Conservation (phyloP, 768 basidiomycete species). For the Termitomyces sp. region DNA sequence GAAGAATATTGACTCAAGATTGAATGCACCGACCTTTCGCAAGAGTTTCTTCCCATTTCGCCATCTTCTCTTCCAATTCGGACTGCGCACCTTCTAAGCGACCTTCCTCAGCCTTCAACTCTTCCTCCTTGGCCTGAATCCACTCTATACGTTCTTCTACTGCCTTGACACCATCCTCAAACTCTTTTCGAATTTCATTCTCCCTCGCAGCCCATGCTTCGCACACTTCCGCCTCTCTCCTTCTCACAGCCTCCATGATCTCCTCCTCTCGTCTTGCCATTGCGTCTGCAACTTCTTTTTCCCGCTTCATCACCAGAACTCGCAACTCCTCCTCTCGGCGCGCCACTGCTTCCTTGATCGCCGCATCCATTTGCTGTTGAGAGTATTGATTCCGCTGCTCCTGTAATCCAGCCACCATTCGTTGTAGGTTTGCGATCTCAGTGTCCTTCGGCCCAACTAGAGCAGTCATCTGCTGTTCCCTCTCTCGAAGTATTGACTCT, state of each 20-base stretch:
- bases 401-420: slow-evolving; percentile 37
- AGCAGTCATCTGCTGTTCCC: slow-evolving; percentile 44
- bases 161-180: slow-evolving; percentile 38
- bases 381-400: slow-evolving; percentile 20
- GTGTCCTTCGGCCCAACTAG: slow-evolving; percentile 51
- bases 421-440: slow-evolving; percentile 48
- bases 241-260: slow-evolving; percentile 61
- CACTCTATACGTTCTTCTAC: slow-evolving; percentile 46
- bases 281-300: slow-evolving; percentile 62
- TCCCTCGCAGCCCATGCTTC: slow-evolving; percentile 55
- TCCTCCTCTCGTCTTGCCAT: slow-evolving; percentile 67
- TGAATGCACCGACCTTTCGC: slow-evolving; percentile 18
- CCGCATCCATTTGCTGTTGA: slow-evolving; percentile 35
- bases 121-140: slow-evolving; percentile 45
- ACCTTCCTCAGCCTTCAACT: slow-evolving; percentile 45
- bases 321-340: slow-evolving; percentile 68
- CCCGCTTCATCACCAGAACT: slow-evolving; percentile 55
- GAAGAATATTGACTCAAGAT: neutral
- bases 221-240: slow-evolving; percentile 57
- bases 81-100: slow-evolving; percentile 38
- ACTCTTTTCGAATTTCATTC: slow-evolving; percentile 43
- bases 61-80: slow-evolving; percentile 47
- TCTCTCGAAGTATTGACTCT: slow-evolving; percentile 49
- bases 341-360: slow-evolving; percentile 51
- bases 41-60: slow-evolving; percentile 30